Conservation (phyloP, 352 stramenopile genomes). For the Globisporangium paddicum region DNA sequence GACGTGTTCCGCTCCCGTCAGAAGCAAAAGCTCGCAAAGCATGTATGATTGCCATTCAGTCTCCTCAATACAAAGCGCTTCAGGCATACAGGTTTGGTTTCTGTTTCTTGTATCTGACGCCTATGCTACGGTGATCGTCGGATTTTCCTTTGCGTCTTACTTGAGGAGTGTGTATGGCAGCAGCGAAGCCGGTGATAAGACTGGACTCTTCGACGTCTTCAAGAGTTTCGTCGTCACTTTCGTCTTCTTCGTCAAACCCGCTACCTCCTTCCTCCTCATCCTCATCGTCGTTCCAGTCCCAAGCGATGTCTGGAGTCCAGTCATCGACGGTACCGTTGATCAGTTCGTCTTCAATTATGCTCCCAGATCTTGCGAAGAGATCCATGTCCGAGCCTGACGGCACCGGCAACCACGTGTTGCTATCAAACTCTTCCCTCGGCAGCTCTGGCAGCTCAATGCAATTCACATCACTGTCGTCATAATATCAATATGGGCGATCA, state of each 20-base stretch:
- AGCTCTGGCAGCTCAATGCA: neutral
- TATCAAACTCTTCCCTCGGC: neutral
- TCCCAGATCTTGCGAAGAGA: conserved; percentile 6
- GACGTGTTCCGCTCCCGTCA: conserved; percentile 84
- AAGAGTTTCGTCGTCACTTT: conserved; percentile 36
- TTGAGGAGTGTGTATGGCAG: conserved; percentile 8
- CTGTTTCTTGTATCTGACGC: conserved; percentile 39
- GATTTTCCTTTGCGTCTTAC: conserved; percentile 7
- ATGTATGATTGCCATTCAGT: conserved; percentile 32
- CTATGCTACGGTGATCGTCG: neutral
- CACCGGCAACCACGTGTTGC: conserved; percentile 6
- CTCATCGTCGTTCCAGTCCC: conserved; percentile 6
- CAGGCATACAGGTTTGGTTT: conserved; percentile 20
- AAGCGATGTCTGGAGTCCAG: conserved; percentile 4
- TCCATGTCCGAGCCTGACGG: conserved; percentile 2
- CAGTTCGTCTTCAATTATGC: conserved; percentile 12
- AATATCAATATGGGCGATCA: neutral
- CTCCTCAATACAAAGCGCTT: conserved; percentile 13
- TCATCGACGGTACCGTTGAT: conserved; percentile 8
- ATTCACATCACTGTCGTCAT: conserved; percentile 10
- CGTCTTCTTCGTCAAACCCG: conserved; percentile 19
- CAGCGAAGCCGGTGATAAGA: neutral
- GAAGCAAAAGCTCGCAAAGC: conserved; percentile 82
- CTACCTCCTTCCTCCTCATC: conserved; percentile 8
- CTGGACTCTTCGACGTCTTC: neutral